Evolutionary conservation across 352 stramenopile species (phyloP).

Genomic region (Pythium dissimile): DNA sequence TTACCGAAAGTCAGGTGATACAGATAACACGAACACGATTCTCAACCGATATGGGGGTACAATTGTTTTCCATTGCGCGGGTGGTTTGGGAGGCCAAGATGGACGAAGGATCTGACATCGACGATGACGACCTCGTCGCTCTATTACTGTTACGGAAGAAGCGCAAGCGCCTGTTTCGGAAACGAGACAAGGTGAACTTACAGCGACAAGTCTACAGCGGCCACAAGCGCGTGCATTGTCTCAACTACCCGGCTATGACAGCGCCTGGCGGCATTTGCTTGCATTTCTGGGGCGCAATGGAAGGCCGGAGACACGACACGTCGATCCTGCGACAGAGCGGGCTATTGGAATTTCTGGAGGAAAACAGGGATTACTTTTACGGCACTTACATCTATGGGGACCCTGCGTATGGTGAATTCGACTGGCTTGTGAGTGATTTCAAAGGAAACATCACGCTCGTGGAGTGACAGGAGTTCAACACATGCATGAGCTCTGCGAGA

Average conservation of each 20-base stretch:
- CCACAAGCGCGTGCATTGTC: slow-evolving; percentile 21
- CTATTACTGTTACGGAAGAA: too few species aligned
- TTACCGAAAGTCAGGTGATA: too few species aligned
- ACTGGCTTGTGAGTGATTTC: slow-evolving; percentile 5
- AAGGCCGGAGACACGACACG: slow-evolving; percentile 16
- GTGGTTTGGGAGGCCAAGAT: too few species aligned
- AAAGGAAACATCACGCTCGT: slow-evolving; percentile 1
- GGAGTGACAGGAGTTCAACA: slow-evolving; percentile 8
- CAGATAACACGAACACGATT: too few species aligned
- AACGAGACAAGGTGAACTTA: neutral
- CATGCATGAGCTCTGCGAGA: slow-evolving; percentile 7
- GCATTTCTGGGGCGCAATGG: slow-evolving; percentile 16
- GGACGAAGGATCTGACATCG: too few species aligned
- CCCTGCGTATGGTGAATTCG: slow-evolving; percentile 13
- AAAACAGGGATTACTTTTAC: neutral
- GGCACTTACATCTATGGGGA: slow-evolving; percentile 14
- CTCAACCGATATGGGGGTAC: too few species aligned
- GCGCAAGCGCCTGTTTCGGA: too few species aligned
- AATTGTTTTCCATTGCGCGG: too few species aligned
- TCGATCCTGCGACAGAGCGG: slow-evolving; percentile 10
- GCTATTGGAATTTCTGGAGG: neutral
- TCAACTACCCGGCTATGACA: slow-evolving; percentile 18
- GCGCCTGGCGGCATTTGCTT: slow-evolving; percentile 19
- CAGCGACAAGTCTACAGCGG: slow-evolving; percentile 5
- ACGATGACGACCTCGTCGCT: too few species aligned